Conservation (phyloP, 2,329 filamentous ascomycete genomes). For the Periglandula ipomoeae region DNA sequence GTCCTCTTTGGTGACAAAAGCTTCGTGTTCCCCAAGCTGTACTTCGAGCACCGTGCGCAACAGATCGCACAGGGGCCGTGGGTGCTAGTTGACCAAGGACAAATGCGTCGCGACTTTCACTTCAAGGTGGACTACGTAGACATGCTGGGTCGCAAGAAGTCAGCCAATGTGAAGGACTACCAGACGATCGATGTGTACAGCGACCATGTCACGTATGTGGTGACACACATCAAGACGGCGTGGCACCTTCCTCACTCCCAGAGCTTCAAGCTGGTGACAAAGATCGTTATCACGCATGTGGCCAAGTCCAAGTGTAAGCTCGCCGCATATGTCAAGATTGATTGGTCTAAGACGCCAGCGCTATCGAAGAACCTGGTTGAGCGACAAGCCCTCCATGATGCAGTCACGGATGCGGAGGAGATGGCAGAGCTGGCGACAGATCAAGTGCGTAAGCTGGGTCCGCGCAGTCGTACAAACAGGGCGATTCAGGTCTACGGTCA, state of each 20-base stretch:
- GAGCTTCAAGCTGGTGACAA: constrained; percentile 74
- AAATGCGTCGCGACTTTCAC: constrained; percentile 68
- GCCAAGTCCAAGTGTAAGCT: constrained; percentile 90
- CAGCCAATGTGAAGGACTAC: constrained; percentile 62
- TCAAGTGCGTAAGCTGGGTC: constrained; percentile 65
- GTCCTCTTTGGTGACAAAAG: constrained; percentile 95
- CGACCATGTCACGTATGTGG: constrained; percentile 63
- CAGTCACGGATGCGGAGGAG: constrained; percentile 62
- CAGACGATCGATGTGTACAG: constrained; percentile 79
- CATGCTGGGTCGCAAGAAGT: constrained; percentile 52
- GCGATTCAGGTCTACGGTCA: constrained; percentile 73
- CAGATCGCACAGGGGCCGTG: constrained; percentile 83
- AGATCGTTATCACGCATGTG: constrained; percentile 88
- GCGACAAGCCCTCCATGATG: constrained; percentile 66
- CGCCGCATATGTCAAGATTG: constrained; percentile 77
- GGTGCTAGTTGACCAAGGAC: constrained; percentile 59
- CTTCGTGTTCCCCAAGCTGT: constrained; percentile 84
- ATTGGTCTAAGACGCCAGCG: constrained; percentile 65
- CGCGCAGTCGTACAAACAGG: constrained; percentile 65
- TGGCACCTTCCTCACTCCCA: constrained; percentile 82
- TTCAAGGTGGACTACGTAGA: constrained; percentile 65
- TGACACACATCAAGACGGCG: constrained; percentile 51
- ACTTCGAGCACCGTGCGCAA: constrained; percentile 71
- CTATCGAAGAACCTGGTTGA: constrained; percentile 54
- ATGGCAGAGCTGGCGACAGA: constrained; percentile 68